Evolutionary conservation across 2,329 filamentous ascomycete species (phyloP).

Genomic region (Pleomassaria siparia): DNA sequence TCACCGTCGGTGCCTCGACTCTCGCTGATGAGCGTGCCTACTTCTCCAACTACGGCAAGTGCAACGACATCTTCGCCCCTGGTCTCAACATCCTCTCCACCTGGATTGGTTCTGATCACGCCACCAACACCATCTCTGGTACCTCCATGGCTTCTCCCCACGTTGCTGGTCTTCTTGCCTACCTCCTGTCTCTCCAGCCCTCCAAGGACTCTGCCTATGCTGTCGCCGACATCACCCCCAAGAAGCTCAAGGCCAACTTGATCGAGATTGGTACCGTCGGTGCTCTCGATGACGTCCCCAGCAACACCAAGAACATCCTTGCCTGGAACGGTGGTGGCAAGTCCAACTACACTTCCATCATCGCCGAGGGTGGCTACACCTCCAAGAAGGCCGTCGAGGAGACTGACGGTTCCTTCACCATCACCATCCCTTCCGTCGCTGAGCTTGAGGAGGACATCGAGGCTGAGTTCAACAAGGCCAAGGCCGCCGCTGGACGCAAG

Average conservation of each 20-base stretch:
- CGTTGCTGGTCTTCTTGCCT: slow-evolving; percentile 93
- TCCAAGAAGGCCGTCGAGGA: slow-evolving; percentile 44
- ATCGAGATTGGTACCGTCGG: slow-evolving; percentile 79
- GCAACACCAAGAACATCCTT: slow-evolving; percentile 87
- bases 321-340: slow-evolving; percentile 98
- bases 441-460: slow-evolving; percentile 40
- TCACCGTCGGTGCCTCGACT: slow-evolving; percentile 94
- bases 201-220: slow-evolving; percentile 86
- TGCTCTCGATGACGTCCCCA: slow-evolving; percentile 78
- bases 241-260: slow-evolving; percentile 88
- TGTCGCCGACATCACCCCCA: slow-evolving; percentile 84
- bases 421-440: slow-evolving; percentile 40
- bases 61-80: slow-evolving; percentile 98
- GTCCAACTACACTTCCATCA: slow-evolving; percentile 84
- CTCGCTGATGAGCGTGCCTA: slow-evolving; percentile 95
- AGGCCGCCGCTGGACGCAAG: slow-evolving; percentile 44
- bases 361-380: slow-evolving; percentile 72
- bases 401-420: slow-evolving; percentile 44
- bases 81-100: slow-evolving; percentile 96
- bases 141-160: slow-evolving; percentile 99
- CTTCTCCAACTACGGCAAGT: slow-evolving; percentile 99
- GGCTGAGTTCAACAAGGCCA: slow-evolving; percentile 39
- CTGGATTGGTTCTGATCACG: slow-evolving; percentile 96
- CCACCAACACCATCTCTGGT: slow-evolving; percentile 98
- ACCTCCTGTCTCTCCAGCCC: slow-evolving; percentile 96